phyloP scores from a whole-genome alignment of 352 stramenopile species.

The Globisporangium mamillatum region DNA sequence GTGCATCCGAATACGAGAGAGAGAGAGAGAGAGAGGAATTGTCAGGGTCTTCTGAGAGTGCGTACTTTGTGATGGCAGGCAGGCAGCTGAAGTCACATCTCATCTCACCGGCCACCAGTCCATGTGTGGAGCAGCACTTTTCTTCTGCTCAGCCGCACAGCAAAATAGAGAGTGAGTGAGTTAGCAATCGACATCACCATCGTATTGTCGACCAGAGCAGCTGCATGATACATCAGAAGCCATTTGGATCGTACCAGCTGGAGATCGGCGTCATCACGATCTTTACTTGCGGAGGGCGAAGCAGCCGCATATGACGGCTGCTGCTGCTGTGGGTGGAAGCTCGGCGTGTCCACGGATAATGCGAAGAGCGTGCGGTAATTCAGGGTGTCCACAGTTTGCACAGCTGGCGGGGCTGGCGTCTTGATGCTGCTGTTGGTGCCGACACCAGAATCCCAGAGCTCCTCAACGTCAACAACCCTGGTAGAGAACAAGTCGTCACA shows the following conservation, averaged over 20 bases:
- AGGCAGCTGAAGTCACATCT: background rate
- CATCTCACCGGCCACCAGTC: conserved; percentile 71
- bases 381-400: background rate
- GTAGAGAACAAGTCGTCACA: background rate
- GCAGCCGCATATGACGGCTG: background rate
- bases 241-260: conserved; percentile 23
- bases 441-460: conserved; percentile 2
- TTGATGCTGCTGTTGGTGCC: background rate
- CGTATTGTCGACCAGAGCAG: background rate
- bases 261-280: conserved; percentile 6
- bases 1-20: conserved; percentile 19
- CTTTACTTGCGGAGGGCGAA: background rate
- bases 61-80: background rate
- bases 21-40: conserved; percentile 19
- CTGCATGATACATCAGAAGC: conserved; percentile 10
- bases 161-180: background rate
- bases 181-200: background rate
- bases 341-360: conserved; percentile 39
- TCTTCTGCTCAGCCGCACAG: conserved; percentile 14
- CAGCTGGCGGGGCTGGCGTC: background rate
- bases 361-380: conserved; percentile 26
- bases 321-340: conserved; percentile 29
- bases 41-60: background rate
- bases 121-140: conserved; percentile 68
- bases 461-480: background rate